A percentile compares a stretch with the other conserved stretches of the same genome.
These are phyloP conservation scores for Arthroderma sp. DNA, from an alignment of 2,329 filamentous ascomycete species.

Conservation along the genomic window DNA sequence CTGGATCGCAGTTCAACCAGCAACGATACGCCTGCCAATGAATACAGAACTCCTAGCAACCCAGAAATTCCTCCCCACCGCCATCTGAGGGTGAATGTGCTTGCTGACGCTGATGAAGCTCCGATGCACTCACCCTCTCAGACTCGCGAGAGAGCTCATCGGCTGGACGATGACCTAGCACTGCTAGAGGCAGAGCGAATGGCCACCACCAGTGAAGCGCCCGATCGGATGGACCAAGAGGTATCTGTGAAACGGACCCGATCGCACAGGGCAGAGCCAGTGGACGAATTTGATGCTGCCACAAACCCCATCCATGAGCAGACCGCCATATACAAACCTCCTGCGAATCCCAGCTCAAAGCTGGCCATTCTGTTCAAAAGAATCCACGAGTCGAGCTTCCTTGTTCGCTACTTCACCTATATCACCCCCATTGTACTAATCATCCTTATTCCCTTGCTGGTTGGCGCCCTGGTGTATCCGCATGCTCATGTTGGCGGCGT, in stretches of 20 bases:
- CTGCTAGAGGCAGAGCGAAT: conserved; percentile 52
- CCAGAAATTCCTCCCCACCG: too few species aligned
- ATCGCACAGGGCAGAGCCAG: conserved; percentile 40
- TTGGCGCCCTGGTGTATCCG: conserved; percentile 49
- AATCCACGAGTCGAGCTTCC: conserved; percentile 50
- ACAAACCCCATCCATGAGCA: conserved; percentile 59
- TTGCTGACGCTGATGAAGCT: conserved; percentile 1
- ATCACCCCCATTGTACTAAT: conserved; percentile 52
- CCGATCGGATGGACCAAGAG: conserved; percentile 23
- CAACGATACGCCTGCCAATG: too few species aligned
- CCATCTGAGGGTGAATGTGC: neutral
- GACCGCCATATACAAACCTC: conserved; percentile 50
- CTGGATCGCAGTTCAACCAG: too few species aligned
- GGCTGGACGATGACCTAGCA: conserved; percentile 53
- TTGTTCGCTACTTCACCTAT: conserved; percentile 59
- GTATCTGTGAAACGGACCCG: conserved; percentile 39
- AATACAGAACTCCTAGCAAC: too few species aligned
- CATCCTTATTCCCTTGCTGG: conserved; percentile 53
- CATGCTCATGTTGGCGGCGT: conserved; percentile 59
- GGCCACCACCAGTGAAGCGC: conserved; percentile 20
- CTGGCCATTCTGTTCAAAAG: conserved; percentile 53
- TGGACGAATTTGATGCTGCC: conserved; percentile 54
- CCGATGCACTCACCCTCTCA: conserved; percentile 37
- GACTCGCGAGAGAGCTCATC: conserved; percentile 45
- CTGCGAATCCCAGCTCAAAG: conserved; percentile 47